Conservation (phyloP, 345 rosid genomes). For the Xanthoceras sorbifolium region DNA sequence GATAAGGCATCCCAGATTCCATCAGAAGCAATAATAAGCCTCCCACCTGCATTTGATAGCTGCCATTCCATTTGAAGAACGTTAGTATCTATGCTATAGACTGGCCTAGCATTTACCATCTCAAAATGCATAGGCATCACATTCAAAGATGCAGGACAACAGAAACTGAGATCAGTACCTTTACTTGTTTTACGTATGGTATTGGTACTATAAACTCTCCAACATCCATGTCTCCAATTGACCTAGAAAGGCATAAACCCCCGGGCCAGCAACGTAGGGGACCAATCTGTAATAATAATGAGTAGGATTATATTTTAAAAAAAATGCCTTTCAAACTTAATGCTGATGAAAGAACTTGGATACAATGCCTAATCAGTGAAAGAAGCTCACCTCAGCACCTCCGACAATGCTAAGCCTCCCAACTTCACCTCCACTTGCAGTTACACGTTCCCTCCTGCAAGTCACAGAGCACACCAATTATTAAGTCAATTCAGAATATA, state of each 20-base stretch:
- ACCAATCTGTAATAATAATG: slow-evolving; percentile 52
- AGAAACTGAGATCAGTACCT: slow-evolving; percentile 38
- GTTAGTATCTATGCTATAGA: slow-evolving; percentile 19
- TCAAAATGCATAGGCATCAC: slow-evolving; percentile 1
- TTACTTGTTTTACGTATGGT: slow-evolving; percentile 91
- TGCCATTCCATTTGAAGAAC: slow-evolving; percentile 26
- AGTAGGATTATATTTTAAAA: not conserved
- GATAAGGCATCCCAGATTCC: slow-evolving; percentile 93
- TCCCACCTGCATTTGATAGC: slow-evolving; percentile 84
- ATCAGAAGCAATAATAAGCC: slow-evolving; percentile 92
- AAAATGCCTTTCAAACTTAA: not conserved
- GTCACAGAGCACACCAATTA: slow-evolving; percentile 11
- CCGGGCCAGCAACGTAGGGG: slow-evolving; percentile 97
- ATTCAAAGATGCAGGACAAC: not conserved
- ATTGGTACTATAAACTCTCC: slow-evolving; percentile 94
- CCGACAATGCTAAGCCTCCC: slow-evolving; percentile 87
- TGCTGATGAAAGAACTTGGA: not conserved
- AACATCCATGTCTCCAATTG: slow-evolving; percentile 93
- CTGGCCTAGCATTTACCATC: not conserved
- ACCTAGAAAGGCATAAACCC: slow-evolving; percentile 90
- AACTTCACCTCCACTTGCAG: slow-evolving; percentile 99
- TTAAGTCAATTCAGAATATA: not conserved
- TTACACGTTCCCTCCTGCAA: slow-evolving; percentile 84
- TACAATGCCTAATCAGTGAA: not conserved
- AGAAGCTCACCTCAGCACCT: slow-evolving; percentile 66